A percentile compares a stretch with the other conserved stretches of the same genome.
Conservation (phyloP, 768 basidiomycete species). For the Tylopilus rubrobrunneus region DNA sequence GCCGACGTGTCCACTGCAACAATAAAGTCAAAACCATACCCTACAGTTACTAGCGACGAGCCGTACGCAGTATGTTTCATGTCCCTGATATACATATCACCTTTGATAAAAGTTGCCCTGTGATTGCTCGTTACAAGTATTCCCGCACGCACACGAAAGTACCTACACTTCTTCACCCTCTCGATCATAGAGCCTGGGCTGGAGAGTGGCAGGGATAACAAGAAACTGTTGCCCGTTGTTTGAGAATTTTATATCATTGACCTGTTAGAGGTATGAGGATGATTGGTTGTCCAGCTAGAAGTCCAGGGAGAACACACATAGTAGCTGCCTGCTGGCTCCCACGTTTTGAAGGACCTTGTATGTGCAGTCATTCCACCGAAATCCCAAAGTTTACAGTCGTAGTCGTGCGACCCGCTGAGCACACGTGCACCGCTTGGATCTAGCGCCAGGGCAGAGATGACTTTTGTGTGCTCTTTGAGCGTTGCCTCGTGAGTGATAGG, state of each 20-base stretch:
- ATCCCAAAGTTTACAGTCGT: conserved; percentile 98
- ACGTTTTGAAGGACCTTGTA: conserved; percentile 93
- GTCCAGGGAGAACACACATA: conserved; percentile 49
- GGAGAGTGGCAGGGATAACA: conserved; percentile 81
- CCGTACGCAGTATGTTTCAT: conserved; percentile 97
- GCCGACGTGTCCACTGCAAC: conserved; percentile 83
- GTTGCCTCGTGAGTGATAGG: conserved; percentile 89
- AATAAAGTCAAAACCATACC: conserved; percentile 4
- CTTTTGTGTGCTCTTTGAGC: conserved; percentile 94
- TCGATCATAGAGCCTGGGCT: conserved; percentile 85
- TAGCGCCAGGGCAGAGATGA: conserved; percentile 86
- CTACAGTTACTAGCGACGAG: conserved; percentile 6
- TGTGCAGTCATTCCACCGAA: conserved; percentile 95
- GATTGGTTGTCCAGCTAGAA: background rate
- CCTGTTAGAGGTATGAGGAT: conserved; percentile 39
- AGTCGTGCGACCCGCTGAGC: conserved; percentile 91
- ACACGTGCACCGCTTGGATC: conserved; percentile 95
- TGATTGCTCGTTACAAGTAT: conserved; percentile 46
- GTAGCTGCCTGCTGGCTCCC: conserved; percentile 92
- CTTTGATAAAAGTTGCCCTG: conserved; percentile 83
- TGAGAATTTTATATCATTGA: conserved; percentile 89
- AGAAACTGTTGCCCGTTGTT: conserved; percentile 83
- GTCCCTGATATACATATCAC: conserved; percentile 97
- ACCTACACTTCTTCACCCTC: conserved; percentile 93
- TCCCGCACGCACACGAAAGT: conserved; percentile 12